These are phyloP conservation scores for slime mould (Dictyostelium discoideum) DNA, from an alignment of 78 protist genomes.

Conservation along the genomic window dicty_2.7 NC_007091.3:3943001-3943500, in stretches of 20 bases:
- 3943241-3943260: neutral
- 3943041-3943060: slow-evolving; percentile 44
- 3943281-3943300: neutral
- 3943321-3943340: neutral
- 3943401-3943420: neutral
- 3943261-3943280: neutral
- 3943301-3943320: neutral
- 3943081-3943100: neutral
- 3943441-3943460: too few relatives aligned
- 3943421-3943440: neutral
- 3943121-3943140: neutral
- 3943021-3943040: slow-evolving; percentile 51
- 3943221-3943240: neutral
- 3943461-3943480: neutral
- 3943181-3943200: neutral
- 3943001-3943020: slow-evolving; percentile 44
- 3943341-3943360: too few relatives aligned
- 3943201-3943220: neutral
- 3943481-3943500: neutral
- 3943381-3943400: too few relatives aligned
- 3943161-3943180: neutral
- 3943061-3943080: slow-evolving; percentile 44
- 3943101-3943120: neutral
- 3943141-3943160: neutral
- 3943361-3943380: too few relatives aligned